Evolutionary conservation across 768 basidiomycete species (phyloP).

Genomic region (Calvatia gigantea): DNA sequence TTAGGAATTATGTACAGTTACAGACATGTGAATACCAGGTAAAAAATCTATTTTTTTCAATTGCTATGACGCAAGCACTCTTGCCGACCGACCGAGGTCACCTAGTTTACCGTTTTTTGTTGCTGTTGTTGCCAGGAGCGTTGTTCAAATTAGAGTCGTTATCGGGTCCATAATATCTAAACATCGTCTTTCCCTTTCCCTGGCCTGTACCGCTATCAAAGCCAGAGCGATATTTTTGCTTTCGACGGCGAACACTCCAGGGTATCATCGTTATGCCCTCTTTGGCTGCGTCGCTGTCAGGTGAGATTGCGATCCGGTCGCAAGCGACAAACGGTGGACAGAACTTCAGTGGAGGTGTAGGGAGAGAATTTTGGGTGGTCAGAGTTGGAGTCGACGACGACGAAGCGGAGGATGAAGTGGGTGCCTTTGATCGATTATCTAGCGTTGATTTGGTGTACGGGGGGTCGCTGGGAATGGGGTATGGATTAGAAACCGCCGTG

Average conservation of each 20-base stretch:
- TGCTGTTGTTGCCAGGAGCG: background rate
- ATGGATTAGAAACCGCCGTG: constrained; percentile 8
- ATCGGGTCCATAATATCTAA: constrained; percentile 13
- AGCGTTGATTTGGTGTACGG: constrained; percentile 1
- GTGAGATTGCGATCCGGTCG: constrained; percentile 7
- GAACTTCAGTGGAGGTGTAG: constrained; percentile 4
- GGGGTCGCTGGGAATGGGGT: constrained; percentile 2
- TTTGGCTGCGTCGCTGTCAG: constrained; percentile 9
- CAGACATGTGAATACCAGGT: background rate
- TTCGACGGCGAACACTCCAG: constrained; percentile 11
- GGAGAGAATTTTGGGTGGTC: background rate
- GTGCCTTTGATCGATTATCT: background rate
- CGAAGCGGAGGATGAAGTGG: background rate
- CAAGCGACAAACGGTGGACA: constrained; percentile 9
- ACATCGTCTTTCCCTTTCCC: constrained; percentile 13
- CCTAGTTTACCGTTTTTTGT: constrained; percentile 1
- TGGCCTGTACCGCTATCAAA: constrained; percentile 10
- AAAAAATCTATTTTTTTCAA: background rate
- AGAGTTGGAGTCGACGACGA: constrained; percentile 1
- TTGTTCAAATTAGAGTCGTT: background rate
- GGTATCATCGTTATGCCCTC: constrained; percentile 13
- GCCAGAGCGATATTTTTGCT: constrained; percentile 10
- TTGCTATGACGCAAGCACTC: background rate
- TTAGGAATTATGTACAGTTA: constrained; percentile 1
- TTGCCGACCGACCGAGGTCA: background rate